Percentiles rank a stretch among this genome's conserved stretches.
These are phyloP conservation scores for Trichoderma parareesei DNA, from an alignment of 495 filamentous ascomycete genomes.

Conservation along the genomic window DNA sequence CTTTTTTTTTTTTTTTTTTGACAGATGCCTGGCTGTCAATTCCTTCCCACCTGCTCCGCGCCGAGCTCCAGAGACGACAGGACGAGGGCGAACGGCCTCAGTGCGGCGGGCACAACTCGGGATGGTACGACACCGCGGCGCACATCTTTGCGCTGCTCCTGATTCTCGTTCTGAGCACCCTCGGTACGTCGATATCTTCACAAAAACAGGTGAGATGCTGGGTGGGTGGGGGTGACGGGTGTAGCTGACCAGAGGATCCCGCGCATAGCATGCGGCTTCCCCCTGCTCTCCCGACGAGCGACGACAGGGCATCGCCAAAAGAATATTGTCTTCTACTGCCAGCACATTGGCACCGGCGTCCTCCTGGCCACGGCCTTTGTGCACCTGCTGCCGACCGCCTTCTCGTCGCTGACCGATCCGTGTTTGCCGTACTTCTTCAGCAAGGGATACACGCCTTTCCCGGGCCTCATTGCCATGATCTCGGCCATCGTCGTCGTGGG, in stretches of 20 bases:
- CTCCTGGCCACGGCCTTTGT: constrained; percentile 87
- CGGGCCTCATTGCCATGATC: constrained; percentile 46
- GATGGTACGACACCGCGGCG: constrained; percentile 55
- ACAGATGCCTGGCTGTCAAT: constrained; percentile 35
- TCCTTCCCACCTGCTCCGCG: constrained; percentile 41
- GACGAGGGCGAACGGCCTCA: constrained; percentile 35
- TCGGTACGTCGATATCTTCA: constrained; percentile 42
- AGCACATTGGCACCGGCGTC: constrained; percentile 82
- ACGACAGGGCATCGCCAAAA: constrained; percentile 35
- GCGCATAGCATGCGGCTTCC: constrained; percentile 48
- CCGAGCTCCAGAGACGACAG: constrained; percentile 41
- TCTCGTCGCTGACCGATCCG: constrained; percentile 68
- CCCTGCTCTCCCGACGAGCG: constrained; percentile 45
- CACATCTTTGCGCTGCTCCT: constrained; percentile 75
- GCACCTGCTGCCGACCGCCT: constrained; percentile 75
- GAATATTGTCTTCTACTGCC: constrained; percentile 60
- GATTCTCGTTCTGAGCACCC: constrained; percentile 62
- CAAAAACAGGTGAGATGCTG: too few species aligned
- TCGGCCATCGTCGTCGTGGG: constrained; percentile 61
- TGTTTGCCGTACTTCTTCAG: constrained; percentile 73
- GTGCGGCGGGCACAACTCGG: constrained; percentile 54
- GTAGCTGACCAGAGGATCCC: neutral
- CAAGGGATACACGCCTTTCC: constrained; percentile 66
- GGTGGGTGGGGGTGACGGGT: too few species aligned
- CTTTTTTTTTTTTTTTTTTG: constrained; percentile 9